These are phyloP conservation scores for Lanmaoa pseudosensibilis DNA, from an alignment of 768 basidiomycete species.

Conservation along the genomic window DNA sequence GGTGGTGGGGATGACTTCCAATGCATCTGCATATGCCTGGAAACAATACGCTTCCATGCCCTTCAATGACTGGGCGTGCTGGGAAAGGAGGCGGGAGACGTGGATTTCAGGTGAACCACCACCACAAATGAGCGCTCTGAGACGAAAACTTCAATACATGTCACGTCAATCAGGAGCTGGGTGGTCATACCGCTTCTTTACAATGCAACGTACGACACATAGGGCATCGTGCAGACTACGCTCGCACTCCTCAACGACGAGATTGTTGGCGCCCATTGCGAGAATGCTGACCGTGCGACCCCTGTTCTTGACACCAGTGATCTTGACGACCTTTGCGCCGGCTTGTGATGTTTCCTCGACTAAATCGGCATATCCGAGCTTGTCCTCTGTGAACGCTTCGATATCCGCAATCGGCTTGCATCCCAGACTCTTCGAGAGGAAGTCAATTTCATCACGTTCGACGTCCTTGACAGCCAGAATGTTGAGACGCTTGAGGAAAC, in stretches of 20 bases:
- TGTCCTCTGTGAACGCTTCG: conserved; percentile 96
- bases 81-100: conserved; percentile 86
- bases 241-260: conserved; percentile 96
- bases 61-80: conserved; percentile 89
- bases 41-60: conserved; percentile 99
- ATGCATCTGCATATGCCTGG: conserved; percentile 96
- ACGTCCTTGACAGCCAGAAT: conserved; percentile 97
- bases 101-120: conserved; percentile 99
- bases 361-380: conserved; percentile 93
- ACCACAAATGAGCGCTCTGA: conserved; percentile 88
- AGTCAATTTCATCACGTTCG: conserved; percentile 98
- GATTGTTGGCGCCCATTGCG: conserved; percentile 88
- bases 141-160: conserved; percentile 2
- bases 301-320: conserved; percentile 92
- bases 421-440: conserved; percentile 90
- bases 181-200: conserved; percentile 85
- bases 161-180: background rate
- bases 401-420: conserved; percentile 97
- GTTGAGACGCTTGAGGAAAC: conserved; percentile 95
- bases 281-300: conserved; percentile 95
- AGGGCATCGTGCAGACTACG: conserved; percentile 97
- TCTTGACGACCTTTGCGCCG: conserved; percentile 88
- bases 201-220: conserved; percentile 97
- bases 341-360: conserved; percentile 84
- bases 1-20: conserved; percentile 97